Base-by-base conservation (phyloP, 306 rosid genomes). In the Cicer arietinum region DNA sequence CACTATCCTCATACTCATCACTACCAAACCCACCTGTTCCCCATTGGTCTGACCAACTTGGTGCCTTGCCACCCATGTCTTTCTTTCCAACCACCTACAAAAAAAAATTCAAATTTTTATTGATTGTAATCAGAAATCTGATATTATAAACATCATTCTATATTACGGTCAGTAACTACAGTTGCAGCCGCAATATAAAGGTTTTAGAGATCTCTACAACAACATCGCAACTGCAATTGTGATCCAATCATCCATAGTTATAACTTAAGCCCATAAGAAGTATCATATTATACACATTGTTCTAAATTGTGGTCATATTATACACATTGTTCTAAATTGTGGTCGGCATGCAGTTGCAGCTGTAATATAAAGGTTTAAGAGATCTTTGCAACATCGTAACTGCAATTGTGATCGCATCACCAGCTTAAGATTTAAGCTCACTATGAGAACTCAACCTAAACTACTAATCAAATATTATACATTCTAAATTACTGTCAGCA, bases 41-140 rank as follows among this genome's bases (percentile, higher is more conserved):
- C 93, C 97, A 89, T 62, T 89, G 91, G 16, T 92, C 96, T 8
- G 89, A 85, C 97, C 96, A 92, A 74, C 74, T 88, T 25, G 96
- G 91, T 79, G 87, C 90, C 77, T 88, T 89, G 89, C 96, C 84
- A 46, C 89, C 96, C 93, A 88, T 90, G 13, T 13, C 11, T 74
- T 66, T 73, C 53, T 57, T 37, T 59, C 14, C 10, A 35, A 25
- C 1, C 12, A 8, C 66, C 71, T 46, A 52, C 59, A 71, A 14
- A 46, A 56, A 3, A 68, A 6, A 62, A 45, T 71, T 42, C 51
- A 65, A 64, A 10, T 6, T 8, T 41, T 2, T 25, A 20, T 37
- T 50, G 40, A 48, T 20, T 61, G 25, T 30, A 62, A 40, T 16
- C 6, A 42, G 18, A 6, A 47, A 77, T 69, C 25, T 18, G 16